Conservation (phyloP, 768 basidiomycete species). For the Gelatoporia subvermispora region DNA sequence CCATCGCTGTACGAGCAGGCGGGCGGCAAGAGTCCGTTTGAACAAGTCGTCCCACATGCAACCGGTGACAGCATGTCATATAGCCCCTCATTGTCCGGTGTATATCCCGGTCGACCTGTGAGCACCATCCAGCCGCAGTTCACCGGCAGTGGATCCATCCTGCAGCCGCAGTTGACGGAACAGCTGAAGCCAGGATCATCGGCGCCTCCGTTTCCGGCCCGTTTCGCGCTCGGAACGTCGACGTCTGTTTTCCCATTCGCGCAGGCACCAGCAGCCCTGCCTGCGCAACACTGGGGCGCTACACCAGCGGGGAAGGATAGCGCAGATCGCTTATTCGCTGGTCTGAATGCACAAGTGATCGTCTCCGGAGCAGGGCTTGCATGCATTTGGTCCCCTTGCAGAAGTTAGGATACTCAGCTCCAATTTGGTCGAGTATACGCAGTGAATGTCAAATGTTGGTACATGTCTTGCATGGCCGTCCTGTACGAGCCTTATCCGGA, state of each 20-base stretch:
- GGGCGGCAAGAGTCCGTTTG: slow-evolving; percentile 16
- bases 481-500: no score
- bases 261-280: slow-evolving; percentile 3
- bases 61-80: slow-evolving; percentile 57
- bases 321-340: slow-evolving; percentile 75
- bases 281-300: slow-evolving; percentile 72
- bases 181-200: slow-evolving; percentile 28
- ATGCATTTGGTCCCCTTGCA: no score
- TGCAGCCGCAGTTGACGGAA: slow-evolving; percentile 66
- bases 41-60: slow-evolving; percentile 48
- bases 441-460: no score
- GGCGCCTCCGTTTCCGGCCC: slow-evolving; percentile 23
- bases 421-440: no score
- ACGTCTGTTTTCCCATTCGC: slow-evolving; percentile 15
- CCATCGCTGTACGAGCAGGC: slow-evolving; percentile 86
- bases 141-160: slow-evolving; percentile 32
- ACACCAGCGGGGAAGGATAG: slow-evolving; percentile 71
- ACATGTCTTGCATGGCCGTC: no score
- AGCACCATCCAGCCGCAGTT: slow-evolving; percentile 45
- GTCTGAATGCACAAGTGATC: slow-evolving; percentile 75
- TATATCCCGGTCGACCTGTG: slow-evolving; percentile 29
- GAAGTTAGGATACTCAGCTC: no score
- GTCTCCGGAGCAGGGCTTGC: no score
- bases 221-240: slow-evolving; percentile 13
- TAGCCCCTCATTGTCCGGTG: slow-evolving; percentile 46